phyloP scores from a whole-genome alignment of 139 green algal species.

The Picochlorum sp. region DNA sequence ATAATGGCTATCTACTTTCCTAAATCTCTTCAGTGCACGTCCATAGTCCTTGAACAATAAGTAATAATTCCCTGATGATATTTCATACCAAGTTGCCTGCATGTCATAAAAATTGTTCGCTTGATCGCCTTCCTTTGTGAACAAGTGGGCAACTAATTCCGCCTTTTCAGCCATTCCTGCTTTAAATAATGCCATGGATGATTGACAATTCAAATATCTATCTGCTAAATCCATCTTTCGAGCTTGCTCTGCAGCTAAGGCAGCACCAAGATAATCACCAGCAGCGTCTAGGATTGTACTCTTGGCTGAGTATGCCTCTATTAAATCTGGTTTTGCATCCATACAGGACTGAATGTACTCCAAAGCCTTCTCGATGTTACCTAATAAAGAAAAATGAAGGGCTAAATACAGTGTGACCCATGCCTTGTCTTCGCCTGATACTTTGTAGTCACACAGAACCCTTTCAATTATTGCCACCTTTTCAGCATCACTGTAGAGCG shows the following conservation, averaged over 20 bases:
- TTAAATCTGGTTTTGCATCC: slow-evolving; percentile 47
- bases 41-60: slow-evolving; percentile 26
- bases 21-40: slow-evolving; percentile 80
- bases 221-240: slow-evolving; percentile 77
- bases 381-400: slow-evolving; percentile 65
- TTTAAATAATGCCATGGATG: slow-evolving; percentile 60
- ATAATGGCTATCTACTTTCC: slow-evolving; percentile 73
- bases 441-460: slow-evolving; percentile 1
- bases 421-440: slow-evolving; percentile 12
- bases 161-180: slow-evolving; percentile 46
- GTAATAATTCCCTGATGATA: slow-evolving; percentile 61
- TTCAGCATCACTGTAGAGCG: slow-evolving; percentile 56
- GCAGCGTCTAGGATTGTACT: slow-evolving; percentile 7
- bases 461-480: slow-evolving; percentile 22
- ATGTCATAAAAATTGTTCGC: slow-evolving; percentile 87
- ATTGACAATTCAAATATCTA: slow-evolving; percentile 86
- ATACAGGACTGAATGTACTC: slow-evolving; percentile 45
- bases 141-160: slow-evolving; percentile 66
- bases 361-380: slow-evolving; percentile 54
- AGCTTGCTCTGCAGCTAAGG: slow-evolving; percentile 46
- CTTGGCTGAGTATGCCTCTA: slow-evolving; percentile 58
- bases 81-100: slow-evolving; percentile 94
- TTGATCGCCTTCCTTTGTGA: slow-evolving; percentile 84
- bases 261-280: slow-evolving; percentile 42
- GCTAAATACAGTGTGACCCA: slow-evolving; percentile 72